Evolutionary conservation across 2,329 filamentous ascomycete species (phyloP).

Genomic region (Ophiostoma himal-ulmi): DNA sequence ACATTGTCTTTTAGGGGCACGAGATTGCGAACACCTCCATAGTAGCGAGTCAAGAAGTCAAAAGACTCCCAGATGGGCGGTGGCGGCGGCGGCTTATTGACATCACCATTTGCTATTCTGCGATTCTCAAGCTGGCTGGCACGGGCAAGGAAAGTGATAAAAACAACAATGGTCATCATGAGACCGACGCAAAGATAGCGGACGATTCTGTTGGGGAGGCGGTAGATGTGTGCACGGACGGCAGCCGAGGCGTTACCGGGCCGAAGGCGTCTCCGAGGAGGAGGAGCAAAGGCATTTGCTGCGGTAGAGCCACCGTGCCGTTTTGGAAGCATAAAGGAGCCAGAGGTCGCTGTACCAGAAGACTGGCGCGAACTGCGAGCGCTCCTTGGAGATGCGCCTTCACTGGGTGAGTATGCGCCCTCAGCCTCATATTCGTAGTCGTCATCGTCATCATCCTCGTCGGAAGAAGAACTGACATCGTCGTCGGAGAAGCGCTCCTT

Average conservation of each 20-base stretch:
- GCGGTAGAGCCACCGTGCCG: constrained; percentile 32
- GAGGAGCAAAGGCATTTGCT: constrained; percentile 17
- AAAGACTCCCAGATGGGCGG: constrained; percentile 79
- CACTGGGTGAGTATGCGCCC: constrained; percentile 35
- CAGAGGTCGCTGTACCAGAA: constrained; percentile 41
- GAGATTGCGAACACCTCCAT: constrained; percentile 75
- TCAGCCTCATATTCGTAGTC: constrained; percentile 34
- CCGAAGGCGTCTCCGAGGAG: constrained; percentile 25
- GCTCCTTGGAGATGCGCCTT: constrained; percentile 39
- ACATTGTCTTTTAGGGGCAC: constrained; percentile 59
- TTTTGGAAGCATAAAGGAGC: constrained; percentile 43
- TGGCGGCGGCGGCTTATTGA: constrained; percentile 55
- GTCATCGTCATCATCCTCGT: constrained; percentile 36
- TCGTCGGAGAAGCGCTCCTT: constrained; percentile 51
- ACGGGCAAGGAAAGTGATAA: constrained; percentile 69
- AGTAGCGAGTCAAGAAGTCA: constrained; percentile 78
- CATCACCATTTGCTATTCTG: constrained; percentile 49
- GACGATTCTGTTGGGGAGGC: constrained; percentile 65
- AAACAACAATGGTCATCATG: constrained; percentile 62
- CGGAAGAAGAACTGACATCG: constrained; percentile 38
- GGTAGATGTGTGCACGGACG: constrained; percentile 44
- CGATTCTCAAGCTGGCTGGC: constrained; percentile 67
- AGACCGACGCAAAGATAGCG: constrained; percentile 72
- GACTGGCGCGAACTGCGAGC: constrained; percentile 48
- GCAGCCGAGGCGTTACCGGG: constrained; percentile 24